Percentiles rank a stretch among this genome's conserved stretches.
Conservation (phyloP, 2,329 filamentous ascomycete species). For the Aulographum hederae region DNA sequence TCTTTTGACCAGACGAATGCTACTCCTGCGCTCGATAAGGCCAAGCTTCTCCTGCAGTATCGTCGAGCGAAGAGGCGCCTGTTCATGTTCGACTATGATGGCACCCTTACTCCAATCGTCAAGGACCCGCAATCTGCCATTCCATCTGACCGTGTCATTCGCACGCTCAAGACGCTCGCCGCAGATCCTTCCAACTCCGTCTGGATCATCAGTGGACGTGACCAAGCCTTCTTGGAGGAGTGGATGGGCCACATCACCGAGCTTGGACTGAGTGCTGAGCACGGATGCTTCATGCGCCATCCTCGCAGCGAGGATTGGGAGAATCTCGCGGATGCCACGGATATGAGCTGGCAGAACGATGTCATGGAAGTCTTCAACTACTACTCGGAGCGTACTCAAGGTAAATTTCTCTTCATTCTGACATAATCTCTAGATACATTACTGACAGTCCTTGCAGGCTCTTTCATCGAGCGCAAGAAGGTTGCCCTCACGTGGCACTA, state of each 20-base stretch:
- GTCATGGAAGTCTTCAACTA: constrained; percentile 72
- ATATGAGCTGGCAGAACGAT: constrained; percentile 86
- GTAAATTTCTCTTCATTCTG: constrained; percentile 25
- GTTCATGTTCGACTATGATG: constrained; percentile 99
- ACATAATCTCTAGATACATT: neutral
- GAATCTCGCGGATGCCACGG: constrained; percentile 67
- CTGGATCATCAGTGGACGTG: constrained; percentile 96
- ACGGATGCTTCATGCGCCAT: constrained; percentile 84
- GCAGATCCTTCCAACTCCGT: constrained; percentile 68
- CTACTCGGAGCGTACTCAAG: constrained; percentile 73
- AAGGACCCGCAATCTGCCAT: constrained; percentile 78
- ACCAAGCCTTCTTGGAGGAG: constrained; percentile 77
- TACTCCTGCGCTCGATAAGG: constrained; percentile 67
- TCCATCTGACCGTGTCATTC: constrained; percentile 66
- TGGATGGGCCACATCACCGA: constrained; percentile 82
- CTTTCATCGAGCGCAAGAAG: constrained; percentile 85
- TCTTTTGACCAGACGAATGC: constrained; percentile 56
- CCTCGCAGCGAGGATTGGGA: constrained; percentile 66
- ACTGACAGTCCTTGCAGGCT: constrained; percentile 32
- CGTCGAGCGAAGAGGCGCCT: constrained; percentile 57
- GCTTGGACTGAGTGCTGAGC: constrained; percentile 89
- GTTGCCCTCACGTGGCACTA: constrained; percentile 97
- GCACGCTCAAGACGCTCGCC: constrained; percentile 61
- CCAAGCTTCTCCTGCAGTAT: constrained; percentile 56
- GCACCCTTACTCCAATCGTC: constrained; percentile 86